Percentiles rank a stretch among this genome's conserved stretches.
Evolutionary conservation across 2,329 filamentous ascomycete species (phyloP).

Genomic region (Alternaria conjuncta): DNA sequence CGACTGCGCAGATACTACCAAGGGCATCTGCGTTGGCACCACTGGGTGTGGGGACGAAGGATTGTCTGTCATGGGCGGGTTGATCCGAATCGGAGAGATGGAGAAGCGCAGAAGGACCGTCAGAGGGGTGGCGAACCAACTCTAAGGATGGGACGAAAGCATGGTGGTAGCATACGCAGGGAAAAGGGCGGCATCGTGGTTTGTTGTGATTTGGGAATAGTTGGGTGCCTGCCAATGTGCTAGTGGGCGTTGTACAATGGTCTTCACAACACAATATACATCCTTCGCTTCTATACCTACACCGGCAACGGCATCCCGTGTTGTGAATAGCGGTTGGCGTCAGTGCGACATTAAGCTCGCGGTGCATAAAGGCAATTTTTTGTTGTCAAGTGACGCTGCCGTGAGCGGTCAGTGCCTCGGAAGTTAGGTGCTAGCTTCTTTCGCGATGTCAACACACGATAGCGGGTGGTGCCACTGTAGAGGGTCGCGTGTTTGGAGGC

Average conservation of each 20-base stretch:
- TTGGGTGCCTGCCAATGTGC: background rate
- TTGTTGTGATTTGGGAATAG: background rate
- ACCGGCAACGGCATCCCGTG: background rate
- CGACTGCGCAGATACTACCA: slow-evolving; percentile 14
- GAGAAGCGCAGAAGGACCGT: slow-evolving; percentile 16
- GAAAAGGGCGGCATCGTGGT: background rate
- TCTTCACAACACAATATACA: slow-evolving; percentile 9
- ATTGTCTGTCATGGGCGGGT: slow-evolving; percentile 13
- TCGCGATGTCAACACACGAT: background rate
- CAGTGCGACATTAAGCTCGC: background rate
- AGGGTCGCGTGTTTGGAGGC: background rate
- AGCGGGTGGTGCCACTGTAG: background rate
- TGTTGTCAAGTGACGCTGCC: background rate
- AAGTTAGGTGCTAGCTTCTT: background rate
- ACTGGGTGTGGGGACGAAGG: slow-evolving; percentile 25
- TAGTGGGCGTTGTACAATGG: slow-evolving; percentile 1
- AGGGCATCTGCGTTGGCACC: slow-evolving; percentile 29
- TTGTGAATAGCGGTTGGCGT: background rate
- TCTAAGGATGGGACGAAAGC: background rate
- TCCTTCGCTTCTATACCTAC: slow-evolving; percentile 7
- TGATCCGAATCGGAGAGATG: slow-evolving; percentile 21
- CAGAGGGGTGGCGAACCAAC: background rate
- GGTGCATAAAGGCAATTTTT: background rate
- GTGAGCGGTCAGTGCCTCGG: background rate
- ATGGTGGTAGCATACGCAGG: background rate